Percentiles rank a stretch among this genome's conserved stretches.
These are phyloP conservation scores for Margaritispora aquatica DNA, from an alignment of 495 filamentous ascomycete genomes.

Conservation along the genomic window DNA sequence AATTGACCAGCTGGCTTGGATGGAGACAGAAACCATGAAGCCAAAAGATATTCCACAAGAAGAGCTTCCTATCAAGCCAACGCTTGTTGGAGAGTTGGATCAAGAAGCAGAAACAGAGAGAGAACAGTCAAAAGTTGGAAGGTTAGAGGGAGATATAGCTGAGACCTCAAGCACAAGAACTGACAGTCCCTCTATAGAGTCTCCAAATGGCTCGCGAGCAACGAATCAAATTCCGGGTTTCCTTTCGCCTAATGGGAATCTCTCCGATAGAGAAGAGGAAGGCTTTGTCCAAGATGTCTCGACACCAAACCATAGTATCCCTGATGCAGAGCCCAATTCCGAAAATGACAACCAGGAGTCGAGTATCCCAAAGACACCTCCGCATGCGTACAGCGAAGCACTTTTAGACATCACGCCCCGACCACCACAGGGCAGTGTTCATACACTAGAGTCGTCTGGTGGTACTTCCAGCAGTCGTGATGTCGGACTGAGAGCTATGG, in stretches of 20 bases:
- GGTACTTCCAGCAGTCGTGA: no score
- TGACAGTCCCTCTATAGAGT: neutral
- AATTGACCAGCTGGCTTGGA: neutral
- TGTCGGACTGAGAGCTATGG: neutral
- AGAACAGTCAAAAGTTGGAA: neutral
- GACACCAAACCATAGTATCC: no score
- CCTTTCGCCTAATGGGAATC: neutral
- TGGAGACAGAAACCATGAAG: neutral
- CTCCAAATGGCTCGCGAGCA: neutral
- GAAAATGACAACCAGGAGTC: neutral
- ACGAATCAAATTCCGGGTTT: neutral
- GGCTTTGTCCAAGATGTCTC: no score
- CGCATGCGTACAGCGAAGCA: neutral
- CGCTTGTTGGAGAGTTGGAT: neutral
- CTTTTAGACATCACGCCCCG: neutral
- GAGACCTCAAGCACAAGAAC: neutral
- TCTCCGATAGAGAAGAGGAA: no score
- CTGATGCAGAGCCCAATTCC: no score
- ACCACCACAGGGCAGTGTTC: neutral
- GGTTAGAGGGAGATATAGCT: neutral
- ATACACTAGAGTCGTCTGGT: neutral
- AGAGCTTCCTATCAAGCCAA: neutral
- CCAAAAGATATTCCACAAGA: neutral
- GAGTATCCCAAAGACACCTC: neutral
- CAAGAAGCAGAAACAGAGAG: neutral